Evolutionary conservation across 352 stramenopile genomes (phyloP), one percentile per base, ranked within the genome.

Genomic region (Bremia lactucae): DNA sequence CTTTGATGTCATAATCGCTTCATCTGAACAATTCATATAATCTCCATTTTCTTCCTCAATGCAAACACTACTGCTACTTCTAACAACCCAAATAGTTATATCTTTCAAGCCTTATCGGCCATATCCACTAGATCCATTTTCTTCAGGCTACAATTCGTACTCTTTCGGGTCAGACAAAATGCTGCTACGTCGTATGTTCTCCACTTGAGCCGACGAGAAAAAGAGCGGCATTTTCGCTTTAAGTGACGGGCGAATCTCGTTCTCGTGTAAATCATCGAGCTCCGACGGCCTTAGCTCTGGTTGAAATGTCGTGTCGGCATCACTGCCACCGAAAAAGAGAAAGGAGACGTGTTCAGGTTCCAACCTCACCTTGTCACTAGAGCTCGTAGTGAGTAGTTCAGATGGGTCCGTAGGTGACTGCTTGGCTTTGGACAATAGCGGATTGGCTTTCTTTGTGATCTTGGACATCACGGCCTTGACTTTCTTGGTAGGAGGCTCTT

Each of bases 151-250:
- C 44, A 80, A 68, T 46, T 80, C 68, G 59, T 80, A 80, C 52
- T 80, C 68, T 35, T 47, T 61, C 11, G 62, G 62, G 46, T 80
- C 68, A 9, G 60, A 58, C 34, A 72, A 42, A 40, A 74, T 57
- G 31, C 48, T 68, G 40, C 65, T 73, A 21, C 57, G 62, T 5
- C 71, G 66, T 36, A 76, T 45, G 18, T 69, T 58, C 41, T 66
- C 48, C 18, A 48, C 45, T 20, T 62, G 36, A 14, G 74, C 62
- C 21, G 69, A 59, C 26, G 64, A 64, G 52, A 87, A 78, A 51
- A 87, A 87, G 25, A 81, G 59, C 25, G 74, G 74, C 64, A 84
- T 68, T 21, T 76, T 73, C 18, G 71, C 42, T 23, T 67, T 59
- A 26, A 87, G 46, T 25, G 60, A 68, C 34, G 72, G 72, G 7